Evolutionary conservation across 148 eudicot genomes (phyloP).

Genomic region (Suaeda aralocaspica): DNA sequence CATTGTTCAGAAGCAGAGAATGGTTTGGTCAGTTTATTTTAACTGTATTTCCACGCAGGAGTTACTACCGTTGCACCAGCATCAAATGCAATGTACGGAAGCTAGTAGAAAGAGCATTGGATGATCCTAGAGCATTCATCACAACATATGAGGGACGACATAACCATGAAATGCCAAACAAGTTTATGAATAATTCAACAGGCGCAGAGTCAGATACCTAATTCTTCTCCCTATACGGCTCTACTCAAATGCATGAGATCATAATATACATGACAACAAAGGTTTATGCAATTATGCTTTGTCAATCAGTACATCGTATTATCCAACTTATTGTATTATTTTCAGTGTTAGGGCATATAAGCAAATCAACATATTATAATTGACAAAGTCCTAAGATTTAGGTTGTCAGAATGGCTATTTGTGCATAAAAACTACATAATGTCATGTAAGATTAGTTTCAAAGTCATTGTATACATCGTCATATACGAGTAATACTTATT

Average conservation of each 20-base stretch:
- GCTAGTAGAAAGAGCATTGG: conserved; percentile 35
- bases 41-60: conserved; percentile 24
- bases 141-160: conserved; percentile 43
- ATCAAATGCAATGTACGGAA: conserved; percentile 35
- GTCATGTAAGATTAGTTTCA: neutral
- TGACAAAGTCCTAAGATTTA: neutral
- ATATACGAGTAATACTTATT: no score
- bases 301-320: neutral
- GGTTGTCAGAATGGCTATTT: neutral
- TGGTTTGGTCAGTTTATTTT: neutral
- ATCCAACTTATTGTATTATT: neutral
- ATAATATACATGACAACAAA: neutral
- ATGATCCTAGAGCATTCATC: conserved; percentile 34
- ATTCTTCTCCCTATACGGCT: neutral
- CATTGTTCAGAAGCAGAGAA: neutral
- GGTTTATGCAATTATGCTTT: neutral
- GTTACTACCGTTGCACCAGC: conserved; percentile 44
- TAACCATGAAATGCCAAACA: conserved; percentile 40
- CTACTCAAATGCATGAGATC: neutral
- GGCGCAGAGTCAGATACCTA: conserved; percentile 9
- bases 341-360: neutral
- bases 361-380: neutral
- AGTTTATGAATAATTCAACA: conserved; percentile 10
- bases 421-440: neutral
- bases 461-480: neutral